Evolutionary conservation across 2,329 filamentous ascomycete species (phyloP).

Genomic region (Pseudohalonectria lignicola): DNA sequence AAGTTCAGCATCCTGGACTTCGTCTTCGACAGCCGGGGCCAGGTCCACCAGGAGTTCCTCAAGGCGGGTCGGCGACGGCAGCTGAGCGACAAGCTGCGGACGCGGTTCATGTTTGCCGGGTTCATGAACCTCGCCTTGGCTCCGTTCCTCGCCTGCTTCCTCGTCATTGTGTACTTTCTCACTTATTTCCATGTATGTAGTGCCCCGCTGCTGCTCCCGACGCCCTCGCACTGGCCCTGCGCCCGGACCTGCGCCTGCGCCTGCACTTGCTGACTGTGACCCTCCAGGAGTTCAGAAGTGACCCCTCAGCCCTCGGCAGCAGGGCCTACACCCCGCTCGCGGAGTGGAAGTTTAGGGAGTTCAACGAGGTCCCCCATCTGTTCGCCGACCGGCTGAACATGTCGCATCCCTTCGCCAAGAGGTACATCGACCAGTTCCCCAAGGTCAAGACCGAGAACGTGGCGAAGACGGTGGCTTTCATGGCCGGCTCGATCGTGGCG

Average conservation of each 20-base stretch:
- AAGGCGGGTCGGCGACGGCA: constrained; percentile 70
- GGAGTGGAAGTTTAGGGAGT: constrained; percentile 97
- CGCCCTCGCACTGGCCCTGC: background rate
- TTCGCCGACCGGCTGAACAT: constrained; percentile 86
- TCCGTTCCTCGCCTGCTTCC: constrained; percentile 78
- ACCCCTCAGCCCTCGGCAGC: constrained; percentile 76
- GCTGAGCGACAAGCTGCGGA: constrained; percentile 66
- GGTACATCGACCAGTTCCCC: constrained; percentile 92
- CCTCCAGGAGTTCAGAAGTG: constrained; percentile 80
- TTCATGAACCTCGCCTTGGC: constrained; percentile 78
- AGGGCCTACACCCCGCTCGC: constrained; percentile 87
- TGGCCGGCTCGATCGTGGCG: constrained; percentile 75
- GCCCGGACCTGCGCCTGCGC: background rate
- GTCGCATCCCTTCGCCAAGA: constrained; percentile 85
- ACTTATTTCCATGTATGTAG: constrained; percentile 75
- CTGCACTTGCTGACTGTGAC: background rate
- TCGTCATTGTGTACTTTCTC: constrained; percentile 83
- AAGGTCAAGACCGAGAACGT: constrained; percentile 87
- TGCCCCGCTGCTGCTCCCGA: background rate
- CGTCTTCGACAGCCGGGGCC: constrained; percentile 81
- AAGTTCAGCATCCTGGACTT: constrained; percentile 86
- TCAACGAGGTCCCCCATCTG: constrained; percentile 90
- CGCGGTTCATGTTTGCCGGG: constrained; percentile 72
- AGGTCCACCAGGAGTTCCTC: constrained; percentile 77
- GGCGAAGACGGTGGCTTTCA: constrained; percentile 75